Evolutionary conservation across 345 rosid species (phyloP), one percentile per base, ranked within the genome.

Genomic region (Linum usitatissimum): DNA sequence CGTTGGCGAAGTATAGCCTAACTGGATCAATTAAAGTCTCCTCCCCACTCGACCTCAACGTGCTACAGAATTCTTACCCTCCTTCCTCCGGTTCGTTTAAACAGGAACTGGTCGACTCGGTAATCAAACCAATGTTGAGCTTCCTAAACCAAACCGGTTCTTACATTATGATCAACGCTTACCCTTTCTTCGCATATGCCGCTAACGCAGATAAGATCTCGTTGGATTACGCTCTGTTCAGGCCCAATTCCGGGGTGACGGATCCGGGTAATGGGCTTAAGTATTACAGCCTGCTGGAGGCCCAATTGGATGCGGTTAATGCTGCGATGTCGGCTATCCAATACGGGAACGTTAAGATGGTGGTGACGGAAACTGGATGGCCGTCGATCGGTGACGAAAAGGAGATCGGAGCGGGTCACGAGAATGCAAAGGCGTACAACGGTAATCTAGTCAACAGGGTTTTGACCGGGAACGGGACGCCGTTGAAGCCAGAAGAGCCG

Each of bases 261-360:
- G 99, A 93, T 63, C 18, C 97, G 8, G 86, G 94, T 9, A 93
- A 87, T 34, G 97, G 99, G 51, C 63, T 86, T 1, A 66, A 91
- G 0, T 93, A 93, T 63, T 84, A 81, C 18, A 90, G 71, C 64
- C 88, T 93, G 57, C 90, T 93, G 17, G 99, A 93, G 48, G 99
- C 97, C 34, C 97, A 93, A 66, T 76, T 93, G 71, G 99, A 93
- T 69, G 97, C 99, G 69, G 97, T 90, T 63, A 90, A 86, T 31
- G 94, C 99, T 0, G 99, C 99, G 0, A 62, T 90, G 85, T 74
- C 94, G 0, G 88, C 90, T 1, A 53, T 93, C 28, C 86, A 90
- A 17, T 90, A 73, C 36, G 87, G 90, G 1, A 96, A 93, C 17
- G 68, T 93, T 4, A 65, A 67, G 18, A 66, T 93, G 40, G 84